A percentile compares a stretch with the other conserved stretches of the same genome.
Evolutionary conservation across 108 stramenopile species (phyloP).

Genomic region (Skeletonema grethae): DNA sequence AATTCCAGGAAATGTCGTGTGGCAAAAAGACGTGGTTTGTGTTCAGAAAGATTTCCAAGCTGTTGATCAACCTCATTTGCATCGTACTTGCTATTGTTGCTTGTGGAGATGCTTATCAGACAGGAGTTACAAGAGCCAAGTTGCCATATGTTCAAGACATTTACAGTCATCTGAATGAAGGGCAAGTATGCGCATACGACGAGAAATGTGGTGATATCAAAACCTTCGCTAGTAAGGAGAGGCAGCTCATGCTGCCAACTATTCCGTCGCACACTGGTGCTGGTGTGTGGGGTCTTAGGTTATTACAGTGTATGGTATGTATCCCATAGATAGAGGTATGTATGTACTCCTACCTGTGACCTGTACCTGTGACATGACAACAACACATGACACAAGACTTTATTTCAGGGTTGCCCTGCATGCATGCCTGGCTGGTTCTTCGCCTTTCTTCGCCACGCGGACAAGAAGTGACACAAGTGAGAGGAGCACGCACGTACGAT

Average conservation of each 20-base stretch:
- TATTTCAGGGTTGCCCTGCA: too few species aligned
- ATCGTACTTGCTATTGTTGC: background rate
- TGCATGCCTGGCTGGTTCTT: too few species aligned
- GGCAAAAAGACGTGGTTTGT: constrained; percentile 14
- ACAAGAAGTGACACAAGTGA: too few species aligned
- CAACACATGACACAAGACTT: too few species aligned
- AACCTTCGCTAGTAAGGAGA: constrained; percentile 22
- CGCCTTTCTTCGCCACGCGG: too few species aligned
- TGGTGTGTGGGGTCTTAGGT: too few species aligned
- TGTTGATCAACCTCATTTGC: background rate
- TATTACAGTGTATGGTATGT: too few species aligned
- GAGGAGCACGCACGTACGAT: too few species aligned
- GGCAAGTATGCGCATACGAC: background rate
- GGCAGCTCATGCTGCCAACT: constrained; percentile 16
- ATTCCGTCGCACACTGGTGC: constrained; percentile 37
- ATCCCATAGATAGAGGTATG: too few species aligned
- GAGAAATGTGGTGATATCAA: constrained; percentile 4
- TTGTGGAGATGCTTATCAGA: background rate
- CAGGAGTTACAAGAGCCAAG: background rate
- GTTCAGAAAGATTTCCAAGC: background rate
- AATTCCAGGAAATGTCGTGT: constrained; percentile 4
- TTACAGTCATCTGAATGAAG: background rate
- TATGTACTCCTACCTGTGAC: too few species aligned
- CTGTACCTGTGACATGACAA: too few species aligned
- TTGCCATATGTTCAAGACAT: background rate